Conservation (phyloP, 2,329 filamentous ascomycete species). For the Aspergillus fumigatus region DNA sequence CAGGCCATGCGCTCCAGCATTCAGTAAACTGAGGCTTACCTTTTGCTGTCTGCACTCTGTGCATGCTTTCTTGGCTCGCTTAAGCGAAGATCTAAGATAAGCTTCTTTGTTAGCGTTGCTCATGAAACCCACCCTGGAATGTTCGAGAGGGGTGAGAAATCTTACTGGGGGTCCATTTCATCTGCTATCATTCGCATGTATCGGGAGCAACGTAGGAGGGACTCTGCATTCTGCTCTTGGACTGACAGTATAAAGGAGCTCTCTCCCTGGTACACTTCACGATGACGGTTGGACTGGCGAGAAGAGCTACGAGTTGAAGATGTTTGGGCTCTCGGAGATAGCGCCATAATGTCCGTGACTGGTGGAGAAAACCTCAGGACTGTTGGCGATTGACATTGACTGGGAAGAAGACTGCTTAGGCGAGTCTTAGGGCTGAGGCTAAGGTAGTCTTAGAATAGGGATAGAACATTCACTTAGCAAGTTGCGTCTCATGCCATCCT, state of each 20-base stretch:
- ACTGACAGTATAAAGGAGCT: background rate
- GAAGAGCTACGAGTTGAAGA: background rate
- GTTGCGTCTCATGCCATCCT: background rate
- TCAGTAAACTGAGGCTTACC: conserved; percentile 14
- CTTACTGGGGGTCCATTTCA: background rate
- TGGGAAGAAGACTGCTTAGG: background rate
- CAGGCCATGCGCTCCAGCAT: background rate
- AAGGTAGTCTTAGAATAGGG: background rate
- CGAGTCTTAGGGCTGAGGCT: background rate
- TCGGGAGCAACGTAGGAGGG: background rate
- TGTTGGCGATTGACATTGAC: background rate
- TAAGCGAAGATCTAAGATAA: conserved; percentile 17
- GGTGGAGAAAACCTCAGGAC: background rate
- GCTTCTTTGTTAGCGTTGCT: conserved; percentile 10
- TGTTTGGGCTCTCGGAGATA: background rate
- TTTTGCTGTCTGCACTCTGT: conserved; percentile 44
- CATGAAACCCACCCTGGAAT: background rate
- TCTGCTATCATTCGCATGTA: background rate
- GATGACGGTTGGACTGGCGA: background rate
- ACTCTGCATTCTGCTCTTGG: background rate
- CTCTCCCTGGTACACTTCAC: background rate
- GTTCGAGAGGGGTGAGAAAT: background rate
- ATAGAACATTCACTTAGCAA: background rate
- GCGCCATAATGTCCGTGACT: conserved; percentile 18
- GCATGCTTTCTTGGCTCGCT: conserved; percentile 38